Conservation (phyloP, 352 stramenopile genomes). For the Blastocystis hominis region DNA sequence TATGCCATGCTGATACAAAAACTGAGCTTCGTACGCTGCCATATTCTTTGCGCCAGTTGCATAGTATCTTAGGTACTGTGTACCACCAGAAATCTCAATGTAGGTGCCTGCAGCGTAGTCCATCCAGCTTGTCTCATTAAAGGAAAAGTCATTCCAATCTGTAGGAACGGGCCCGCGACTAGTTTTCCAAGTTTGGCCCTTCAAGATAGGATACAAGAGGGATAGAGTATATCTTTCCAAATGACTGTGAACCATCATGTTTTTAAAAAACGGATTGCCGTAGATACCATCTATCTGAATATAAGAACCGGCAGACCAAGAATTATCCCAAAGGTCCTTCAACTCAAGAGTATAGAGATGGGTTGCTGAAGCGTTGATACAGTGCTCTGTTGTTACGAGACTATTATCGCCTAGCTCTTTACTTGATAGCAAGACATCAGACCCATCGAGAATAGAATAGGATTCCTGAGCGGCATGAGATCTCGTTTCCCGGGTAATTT, state of each 20-base stretch:
- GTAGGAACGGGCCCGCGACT: not conserved
- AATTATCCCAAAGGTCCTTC: not conserved
- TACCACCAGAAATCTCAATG: not conserved
- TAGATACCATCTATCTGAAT: not conserved
- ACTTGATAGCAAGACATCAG: not conserved
- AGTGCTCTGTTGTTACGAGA: not conserved
- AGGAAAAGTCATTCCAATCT: not conserved
- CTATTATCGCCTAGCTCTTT: not conserved
- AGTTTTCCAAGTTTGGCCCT: not conserved
- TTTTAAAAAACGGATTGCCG: conserved; percentile 28
- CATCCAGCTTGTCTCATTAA: conserved; percentile 3
- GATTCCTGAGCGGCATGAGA: not conserved
- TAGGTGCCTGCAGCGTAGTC: not conserved
- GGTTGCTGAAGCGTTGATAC: not conserved
- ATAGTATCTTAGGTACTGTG: not conserved
- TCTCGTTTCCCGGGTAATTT: not conserved
- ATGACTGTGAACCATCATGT: not conserved
- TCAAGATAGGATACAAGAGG: not conserved
- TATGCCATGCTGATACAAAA: conserved; percentile 8
- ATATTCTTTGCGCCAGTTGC: not conserved
- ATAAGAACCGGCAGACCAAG: conserved; percentile 1
- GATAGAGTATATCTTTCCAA: not conserved
- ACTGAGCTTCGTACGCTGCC: not conserved
- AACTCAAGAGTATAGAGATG: not conserved
- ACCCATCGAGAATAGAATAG: not conserved